Evolutionary conservation across 148 eudicot genomes (phyloP), one percentile per base, ranked within the genome.

Genomic region (Salicornia ramosissima): DNA sequence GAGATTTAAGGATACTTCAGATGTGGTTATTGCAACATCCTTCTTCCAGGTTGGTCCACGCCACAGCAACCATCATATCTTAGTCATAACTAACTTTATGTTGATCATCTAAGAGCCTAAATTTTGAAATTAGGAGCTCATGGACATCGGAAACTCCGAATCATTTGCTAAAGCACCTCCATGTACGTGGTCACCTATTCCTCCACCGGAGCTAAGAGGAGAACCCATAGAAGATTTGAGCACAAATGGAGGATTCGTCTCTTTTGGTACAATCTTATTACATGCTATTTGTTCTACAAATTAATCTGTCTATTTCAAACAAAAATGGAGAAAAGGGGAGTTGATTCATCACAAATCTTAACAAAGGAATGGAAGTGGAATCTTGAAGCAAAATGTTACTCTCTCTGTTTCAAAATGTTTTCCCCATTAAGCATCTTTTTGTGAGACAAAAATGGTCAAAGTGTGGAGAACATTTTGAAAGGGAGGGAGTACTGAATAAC

Each of bases 171-270:
- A 83, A 76, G 87, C 88, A 75, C 99, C 97, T 70, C 85, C 84
- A 71, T 91, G 99, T 82, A 78, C 77, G 49, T 91, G 96, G 99
- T 82, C 99, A 18, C 90, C 97, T 36, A 83, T 89, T 82, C 96
- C 99, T 72, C 97, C 99, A 57, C 85, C 85, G 26, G 93, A 95
- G 72, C 69, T 91, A 72, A 78, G 91, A 83, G 93, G 97, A 72
- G 91, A 87, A 73, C 77, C 77, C 53, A 77, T 87, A 24, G 85
- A 89, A 77, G 96, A 89, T 66, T 82, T 95, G 56, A 84, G 87
- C 84, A 89, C 96, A 31, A 91, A 95, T 69, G 92, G 90, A 80
- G 97, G 99, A 63, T 94, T 94, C 71, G 84, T 91, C 45, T 80
- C 96, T 71, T 91, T 94, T 70, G 97, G 97, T 94, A 85, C 28